Percentiles rank a stretch among this genome's conserved stretches.
phyloP scores from a whole-genome alignment of 306 rosid species.

The Calophaca sinica region DNA sequence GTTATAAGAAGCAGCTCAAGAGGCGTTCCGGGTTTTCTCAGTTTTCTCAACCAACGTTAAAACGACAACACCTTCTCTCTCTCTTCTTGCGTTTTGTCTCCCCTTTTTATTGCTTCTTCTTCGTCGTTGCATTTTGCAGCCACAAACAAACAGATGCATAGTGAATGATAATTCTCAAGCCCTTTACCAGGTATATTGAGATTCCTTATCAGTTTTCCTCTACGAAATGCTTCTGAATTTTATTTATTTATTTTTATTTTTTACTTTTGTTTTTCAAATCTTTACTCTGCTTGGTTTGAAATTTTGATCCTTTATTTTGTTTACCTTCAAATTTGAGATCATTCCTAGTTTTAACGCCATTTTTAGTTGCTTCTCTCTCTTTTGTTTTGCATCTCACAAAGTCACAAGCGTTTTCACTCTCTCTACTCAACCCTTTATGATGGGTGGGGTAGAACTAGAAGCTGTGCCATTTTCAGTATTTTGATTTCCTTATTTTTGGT shows the following conservation, averaged over 20 bases:
- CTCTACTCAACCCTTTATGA: background rate
- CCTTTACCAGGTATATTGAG: conserved; percentile 10
- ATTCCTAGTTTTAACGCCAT: background rate
- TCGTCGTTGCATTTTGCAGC: conserved; percentile 9
- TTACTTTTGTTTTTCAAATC: background rate
- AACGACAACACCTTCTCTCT: background rate
- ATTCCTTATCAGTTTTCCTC: background rate
- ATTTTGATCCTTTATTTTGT: conserved; percentile 15
- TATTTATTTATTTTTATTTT: too few relatives aligned
- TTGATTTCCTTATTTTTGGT: background rate
- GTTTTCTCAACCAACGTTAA: conserved; percentile 10
- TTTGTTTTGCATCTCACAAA: conserved; percentile 4
- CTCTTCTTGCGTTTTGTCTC: background rate
- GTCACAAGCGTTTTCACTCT: background rate
- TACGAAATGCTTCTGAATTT: background rate
- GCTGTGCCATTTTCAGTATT: background rate
- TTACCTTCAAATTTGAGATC: background rate
- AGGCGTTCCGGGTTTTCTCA: too few relatives aligned
- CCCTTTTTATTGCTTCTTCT: background rate
- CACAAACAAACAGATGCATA: background rate
- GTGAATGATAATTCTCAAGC: background rate
- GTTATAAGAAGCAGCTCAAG: conserved; percentile 40
- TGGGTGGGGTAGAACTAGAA: background rate
- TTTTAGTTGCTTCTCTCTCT: conserved; percentile 2
- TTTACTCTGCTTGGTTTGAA: background rate